Percentiles rank a stretch among this genome's conserved stretches.
Evolutionary conservation across 768 basidiomycete genomes (phyloP).

Genomic region (Leccinum broughii): DNA sequence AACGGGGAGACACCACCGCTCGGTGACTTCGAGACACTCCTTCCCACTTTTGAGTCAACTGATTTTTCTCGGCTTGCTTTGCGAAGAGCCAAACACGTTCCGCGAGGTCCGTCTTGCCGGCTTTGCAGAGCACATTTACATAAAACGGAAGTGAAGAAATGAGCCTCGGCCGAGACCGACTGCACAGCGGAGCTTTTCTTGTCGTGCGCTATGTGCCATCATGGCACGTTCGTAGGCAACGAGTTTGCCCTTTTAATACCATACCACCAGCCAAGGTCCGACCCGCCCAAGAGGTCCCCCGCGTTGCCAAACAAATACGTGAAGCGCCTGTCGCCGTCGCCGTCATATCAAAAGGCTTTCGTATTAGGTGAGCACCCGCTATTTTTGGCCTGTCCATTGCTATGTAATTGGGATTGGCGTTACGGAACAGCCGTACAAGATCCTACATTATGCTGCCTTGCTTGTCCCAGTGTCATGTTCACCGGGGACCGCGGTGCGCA

Average conservation of each 20-base stretch:
- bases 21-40: slow-evolving; percentile 19
- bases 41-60: slow-evolving; percentile 44
- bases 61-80: slow-evolving; percentile 51
- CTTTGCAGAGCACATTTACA: slow-evolving; percentile 61
- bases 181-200: slow-evolving; percentile 41
- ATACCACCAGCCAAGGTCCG: slow-evolving; percentile 51
- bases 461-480: slow-evolving; percentile 53
- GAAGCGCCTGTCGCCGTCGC: slow-evolving; percentile 61
- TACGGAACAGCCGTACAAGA: slow-evolving; percentile 93
- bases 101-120: slow-evolving; percentile 52
- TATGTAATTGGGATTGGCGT: slow-evolving; percentile 46
- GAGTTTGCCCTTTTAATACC: background rate
- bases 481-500: no score
- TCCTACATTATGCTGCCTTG: slow-evolving; percentile 75
- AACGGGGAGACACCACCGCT: slow-evolving; percentile 66
- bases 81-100: slow-evolving; percentile 68
- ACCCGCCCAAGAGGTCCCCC: slow-evolving; percentile 59
- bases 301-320: slow-evolving; percentile 63
- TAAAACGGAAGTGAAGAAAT: slow-evolving; percentile 58
- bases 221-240: slow-evolving; percentile 22
- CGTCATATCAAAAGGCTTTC: slow-evolving; percentile 70
- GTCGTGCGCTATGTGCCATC: slow-evolving; percentile 26
- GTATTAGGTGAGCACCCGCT: slow-evolving; percentile 52
- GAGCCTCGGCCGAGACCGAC: slow-evolving; percentile 57
- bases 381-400: background rate